Evolutionary conservation across 2,329 filamentous ascomycete genomes (phyloP).

Genomic region (Akanthomyces muscarius): DNA sequence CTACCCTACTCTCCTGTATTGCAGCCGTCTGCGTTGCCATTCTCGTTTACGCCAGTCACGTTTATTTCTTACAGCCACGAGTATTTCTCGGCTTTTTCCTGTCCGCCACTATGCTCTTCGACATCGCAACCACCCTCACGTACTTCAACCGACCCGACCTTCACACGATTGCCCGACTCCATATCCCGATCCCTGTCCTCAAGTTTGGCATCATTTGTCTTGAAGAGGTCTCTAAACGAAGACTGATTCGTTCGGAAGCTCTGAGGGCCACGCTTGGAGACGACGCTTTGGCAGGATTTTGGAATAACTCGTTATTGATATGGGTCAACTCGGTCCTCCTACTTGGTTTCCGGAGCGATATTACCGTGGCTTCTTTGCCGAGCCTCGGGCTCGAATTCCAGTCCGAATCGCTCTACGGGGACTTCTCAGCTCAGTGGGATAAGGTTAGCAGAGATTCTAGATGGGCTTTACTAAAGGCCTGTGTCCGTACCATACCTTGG

Average conservation of each 20-base stretch:
- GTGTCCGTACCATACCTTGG: neutral
- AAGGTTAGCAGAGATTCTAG: too few species aligned
- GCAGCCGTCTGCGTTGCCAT: conserved; percentile 25
- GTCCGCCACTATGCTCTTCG: conserved; percentile 30
- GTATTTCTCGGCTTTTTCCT: conserved; percentile 31
- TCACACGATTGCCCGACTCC: conserved; percentile 25
- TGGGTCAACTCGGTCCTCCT: neutral
- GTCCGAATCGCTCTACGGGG: neutral
- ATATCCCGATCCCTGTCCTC: conserved; percentile 23
- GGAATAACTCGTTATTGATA: neutral
- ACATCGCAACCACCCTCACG: conserved; percentile 30
- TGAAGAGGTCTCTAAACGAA: conserved; percentile 30
- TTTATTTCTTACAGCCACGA: conserved; percentile 29
- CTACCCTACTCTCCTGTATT: conserved; percentile 26
- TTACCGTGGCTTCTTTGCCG: neutral
- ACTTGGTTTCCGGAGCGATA: neutral
- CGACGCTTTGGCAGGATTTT: conserved; percentile 23
- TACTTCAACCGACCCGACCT: conserved; percentile 29
- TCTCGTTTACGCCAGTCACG: conserved; percentile 33
- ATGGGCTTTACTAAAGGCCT: neutral
- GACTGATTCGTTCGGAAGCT: neutral
- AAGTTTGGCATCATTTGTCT: conserved; percentile 29
- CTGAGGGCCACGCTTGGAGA: conserved; percentile 15
- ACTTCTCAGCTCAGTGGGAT: neutral
- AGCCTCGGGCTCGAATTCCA: neutral